Percentiles rank a stretch among this genome's conserved stretches.
Conservation (phyloP, 1,284 basidiomycete species). For the Naganishia sp. region DNA sequence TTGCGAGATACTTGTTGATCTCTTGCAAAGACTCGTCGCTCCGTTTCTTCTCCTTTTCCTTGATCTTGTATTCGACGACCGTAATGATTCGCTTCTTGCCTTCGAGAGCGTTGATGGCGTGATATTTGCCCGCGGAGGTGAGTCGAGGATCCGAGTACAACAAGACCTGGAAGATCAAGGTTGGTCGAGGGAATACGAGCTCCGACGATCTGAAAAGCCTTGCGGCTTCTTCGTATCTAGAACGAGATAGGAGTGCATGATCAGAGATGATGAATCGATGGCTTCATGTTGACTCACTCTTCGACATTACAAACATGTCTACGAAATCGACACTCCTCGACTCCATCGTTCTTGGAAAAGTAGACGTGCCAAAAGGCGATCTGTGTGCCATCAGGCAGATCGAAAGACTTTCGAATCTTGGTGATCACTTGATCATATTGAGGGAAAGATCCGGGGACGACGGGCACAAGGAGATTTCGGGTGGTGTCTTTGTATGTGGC, state of each 20-base stretch:
- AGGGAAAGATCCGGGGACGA: conserved; percentile 40
- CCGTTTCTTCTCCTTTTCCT: conserved; percentile 29
- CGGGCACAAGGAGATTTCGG: conserved; percentile 45
- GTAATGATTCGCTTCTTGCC: conserved; percentile 23
- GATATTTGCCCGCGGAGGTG: conserved; percentile 45
- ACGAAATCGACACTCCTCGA: conserved; percentile 50
- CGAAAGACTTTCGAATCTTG: conserved; percentile 50
- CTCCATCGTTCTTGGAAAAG: conserved; percentile 48
- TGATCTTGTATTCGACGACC: conserved; percentile 24
- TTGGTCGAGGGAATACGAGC: conserved; percentile 42
- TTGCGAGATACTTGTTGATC: conserved; percentile 20
- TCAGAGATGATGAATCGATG: neutral
- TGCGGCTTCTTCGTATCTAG: conserved; percentile 50
- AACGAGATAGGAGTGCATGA: neutral
- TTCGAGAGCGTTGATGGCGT: conserved; percentile 40
- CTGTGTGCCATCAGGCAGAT: conserved; percentile 48
- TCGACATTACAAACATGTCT: conserved; percentile 52
- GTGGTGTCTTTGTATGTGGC: conserved; percentile 53
- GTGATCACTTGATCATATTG: conserved; percentile 47
- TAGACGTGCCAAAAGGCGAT: conserved; percentile 47
- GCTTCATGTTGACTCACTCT: conserved; percentile 44
- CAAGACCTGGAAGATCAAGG: conserved; percentile 50
- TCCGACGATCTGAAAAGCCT: conserved; percentile 39
- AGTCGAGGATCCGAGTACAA: conserved; percentile 50
- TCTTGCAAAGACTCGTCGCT: conserved; percentile 26